Percentiles rank a stretch among this genome's conserved stretches.
phyloP scores from a whole-genome alignment of 2,329 filamentous ascomycete species.

The Colletotrichum plurivorum region DNA sequence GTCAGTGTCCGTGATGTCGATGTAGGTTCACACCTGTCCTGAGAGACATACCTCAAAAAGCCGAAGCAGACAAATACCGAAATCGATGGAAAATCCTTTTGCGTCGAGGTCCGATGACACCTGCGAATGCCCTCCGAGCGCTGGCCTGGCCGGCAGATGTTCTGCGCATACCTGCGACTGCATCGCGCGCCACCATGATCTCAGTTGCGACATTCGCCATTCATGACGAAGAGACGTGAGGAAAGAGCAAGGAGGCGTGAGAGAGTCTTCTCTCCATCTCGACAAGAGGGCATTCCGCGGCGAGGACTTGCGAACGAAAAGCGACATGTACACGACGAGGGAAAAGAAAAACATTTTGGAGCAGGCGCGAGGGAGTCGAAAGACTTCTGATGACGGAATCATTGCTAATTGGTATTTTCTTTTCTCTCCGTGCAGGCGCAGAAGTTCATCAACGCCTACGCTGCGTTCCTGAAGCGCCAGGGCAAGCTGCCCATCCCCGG shows the following conservation, averaged over 20 bases:
- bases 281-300: slow-evolving; percentile 4
- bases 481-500: slow-evolving; percentile 92
- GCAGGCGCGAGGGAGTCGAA: slow-evolving; percentile 81
- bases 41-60: slow-evolving; percentile 13
- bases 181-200: too few species aligned
- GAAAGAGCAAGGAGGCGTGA: not conserved
- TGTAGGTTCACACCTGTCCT: slow-evolving; percentile 68
- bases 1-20: slow-evolving; percentile 88
- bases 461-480: slow-evolving; percentile 93
- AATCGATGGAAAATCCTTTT: slow-evolving; percentile 10
- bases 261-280: not conserved
- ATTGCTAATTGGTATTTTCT: slow-evolving; percentile 70
- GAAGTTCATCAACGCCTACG: slow-evolving; percentile 90
- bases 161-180: too few species aligned
- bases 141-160: not conserved
- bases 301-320: not conserved
- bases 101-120: slow-evolving; percentile 28
- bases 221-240: slow-evolving; percentile 8
- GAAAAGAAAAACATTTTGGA: slow-evolving; percentile 52
- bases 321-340: slow-evolving; percentile 44
- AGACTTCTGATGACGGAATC: slow-evolving; percentile 82
- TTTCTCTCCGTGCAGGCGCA: slow-evolving; percentile 74
- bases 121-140: not conserved
- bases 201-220: not conserved
- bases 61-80: slow-evolving; percentile 12